Percentiles rank a stretch among this genome's conserved stretches.
phyloP scores from a whole-genome alignment of 805 yeast genomes.

The Barnettozyma sucrosica region DNA sequence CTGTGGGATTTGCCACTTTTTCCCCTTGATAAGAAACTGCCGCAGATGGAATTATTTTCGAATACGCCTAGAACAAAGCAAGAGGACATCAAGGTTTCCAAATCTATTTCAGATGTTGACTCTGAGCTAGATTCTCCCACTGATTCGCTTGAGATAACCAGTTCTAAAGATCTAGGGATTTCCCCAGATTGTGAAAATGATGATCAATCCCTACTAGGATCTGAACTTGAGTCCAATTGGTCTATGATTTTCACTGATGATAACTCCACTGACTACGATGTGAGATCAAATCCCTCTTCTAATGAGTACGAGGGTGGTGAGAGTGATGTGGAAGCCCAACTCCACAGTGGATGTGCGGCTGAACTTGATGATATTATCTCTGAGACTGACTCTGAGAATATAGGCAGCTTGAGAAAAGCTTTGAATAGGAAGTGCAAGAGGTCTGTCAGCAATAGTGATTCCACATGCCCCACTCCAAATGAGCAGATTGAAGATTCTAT shows the following conservation, averaged over 20 bases:
- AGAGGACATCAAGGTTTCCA: not conserved
- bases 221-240: constrained; percentile 24
- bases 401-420: not conserved
- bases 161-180: constrained; percentile 1
- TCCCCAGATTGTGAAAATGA: constrained; percentile 1
- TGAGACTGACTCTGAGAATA: constrained; percentile 17
- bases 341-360: not conserved
- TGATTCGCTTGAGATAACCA: not conserved
- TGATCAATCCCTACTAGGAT: constrained; percentile 11
- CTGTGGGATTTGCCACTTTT: not conserved
- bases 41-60: not conserved
- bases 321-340: constrained; percentile 4
- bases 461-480: not conserved
- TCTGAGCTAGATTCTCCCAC: not conserved
- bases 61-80: not conserved
- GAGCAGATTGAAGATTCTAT: constrained; percentile 1
- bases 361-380: constrained; percentile 11
- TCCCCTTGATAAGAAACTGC: not conserved
- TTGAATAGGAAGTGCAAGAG: not conserved
- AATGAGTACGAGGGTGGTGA: constrained; percentile 13
- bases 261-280: constrained; percentile 24
- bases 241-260: constrained; percentile 27
- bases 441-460: not conserved
- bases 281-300: constrained; percentile 21
- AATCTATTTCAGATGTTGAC: not conserved